Percentiles rank a stretch among this genome's conserved stretches.
Evolutionary conservation across 805 yeast genomes (phyloP).

Genomic region (Scheffersomyces coipomensis): DNA sequence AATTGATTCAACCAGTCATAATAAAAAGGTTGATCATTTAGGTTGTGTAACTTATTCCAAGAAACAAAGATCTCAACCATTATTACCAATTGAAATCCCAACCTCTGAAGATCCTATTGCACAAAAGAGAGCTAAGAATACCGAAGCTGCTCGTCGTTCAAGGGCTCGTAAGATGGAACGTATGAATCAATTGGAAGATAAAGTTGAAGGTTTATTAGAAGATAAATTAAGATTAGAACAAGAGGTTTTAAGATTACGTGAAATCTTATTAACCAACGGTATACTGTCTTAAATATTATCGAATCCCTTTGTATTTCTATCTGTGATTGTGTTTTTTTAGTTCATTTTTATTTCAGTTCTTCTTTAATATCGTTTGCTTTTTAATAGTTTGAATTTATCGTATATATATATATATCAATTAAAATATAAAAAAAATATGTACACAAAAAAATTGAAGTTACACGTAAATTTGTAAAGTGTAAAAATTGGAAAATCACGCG

Average conservation of each 20-base stretch:
- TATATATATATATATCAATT: too few relatives aligned
- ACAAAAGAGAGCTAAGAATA: conserved; percentile 90
- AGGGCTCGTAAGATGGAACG: conserved; percentile 91
- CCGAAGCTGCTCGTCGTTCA: conserved; percentile 96
- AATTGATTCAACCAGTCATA: conserved; percentile 17
- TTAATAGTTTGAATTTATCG: too few relatives aligned
- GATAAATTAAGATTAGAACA: conserved; percentile 59
- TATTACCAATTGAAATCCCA: conserved; percentile 63
- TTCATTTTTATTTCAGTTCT: too few relatives aligned
- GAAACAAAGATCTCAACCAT: conserved; percentile 71
- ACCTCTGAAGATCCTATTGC: conserved; percentile 62
- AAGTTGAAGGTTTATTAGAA: conserved; percentile 61
- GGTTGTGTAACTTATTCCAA: conserved; percentile 77
- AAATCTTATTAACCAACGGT: conserved; percentile 36
- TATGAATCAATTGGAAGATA: conserved; percentile 76
- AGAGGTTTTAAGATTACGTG: conserved; percentile 63
- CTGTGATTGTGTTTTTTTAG: too few relatives aligned
- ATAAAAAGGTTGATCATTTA: conserved; percentile 59
- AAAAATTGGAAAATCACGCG: too few relatives aligned
- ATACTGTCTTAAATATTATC: too few relatives aligned
- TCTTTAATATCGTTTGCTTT: too few relatives aligned
- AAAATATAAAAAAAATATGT: too few relatives aligned
- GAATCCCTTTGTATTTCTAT: too few relatives aligned
- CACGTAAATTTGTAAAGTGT: too few relatives aligned
- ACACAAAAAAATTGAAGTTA: too few relatives aligned